phyloP scores from a whole-genome alignment of 2,329 filamentous ascomycete genomes.

The Sordariomycetes sp. region DNA sequence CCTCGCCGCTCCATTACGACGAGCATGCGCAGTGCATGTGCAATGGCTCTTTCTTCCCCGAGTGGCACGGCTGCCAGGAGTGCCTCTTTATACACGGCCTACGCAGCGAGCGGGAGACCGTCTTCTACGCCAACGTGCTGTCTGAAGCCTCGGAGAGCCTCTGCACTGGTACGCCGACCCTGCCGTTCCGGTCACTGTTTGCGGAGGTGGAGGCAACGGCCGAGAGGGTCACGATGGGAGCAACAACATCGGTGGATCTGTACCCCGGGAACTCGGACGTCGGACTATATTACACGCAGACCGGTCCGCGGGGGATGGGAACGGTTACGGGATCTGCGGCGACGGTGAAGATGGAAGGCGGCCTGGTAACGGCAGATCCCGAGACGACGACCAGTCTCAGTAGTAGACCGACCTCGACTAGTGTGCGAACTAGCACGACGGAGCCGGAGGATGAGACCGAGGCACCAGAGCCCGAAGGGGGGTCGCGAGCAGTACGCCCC shows the following conservation, averaged over 20 bases:
- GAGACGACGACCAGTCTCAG: background rate
- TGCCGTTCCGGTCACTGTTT: slow-evolving; percentile 22
- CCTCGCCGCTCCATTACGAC: slow-evolving; percentile 11
- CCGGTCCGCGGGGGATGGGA: slow-evolving; percentile 25
- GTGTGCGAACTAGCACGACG: background rate
- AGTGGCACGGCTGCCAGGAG: slow-evolving; percentile 28
- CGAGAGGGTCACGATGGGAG: slow-evolving; percentile 17
- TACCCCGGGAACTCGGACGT: slow-evolving; percentile 25
- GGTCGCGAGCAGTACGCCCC: background rate
- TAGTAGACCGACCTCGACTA: background rate
- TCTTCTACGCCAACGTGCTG: slow-evolving; percentile 22
- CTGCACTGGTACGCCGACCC: slow-evolving; percentile 26
- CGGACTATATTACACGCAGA: slow-evolving; percentile 29
- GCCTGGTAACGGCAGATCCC: slow-evolving; percentile 3
- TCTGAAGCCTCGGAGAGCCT: slow-evolving; percentile 20
- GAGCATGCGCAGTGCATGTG: slow-evolving; percentile 29
- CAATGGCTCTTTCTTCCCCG: slow-evolving; percentile 27
- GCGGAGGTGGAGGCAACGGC: slow-evolving; percentile 14
- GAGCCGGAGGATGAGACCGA: background rate
- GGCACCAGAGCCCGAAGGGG: background rate
- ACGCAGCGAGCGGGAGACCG: slow-evolving; percentile 21
- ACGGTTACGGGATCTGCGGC: slow-evolving; percentile 28
- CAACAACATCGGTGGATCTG: slow-evolving; percentile 18
- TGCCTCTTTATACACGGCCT: slow-evolving; percentile 29
- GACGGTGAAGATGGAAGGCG: slow-evolving; percentile 15